Base-by-base conservation (phyloP, 352 stramenopile species). In the Saprolegnia parasitica region DNA sequence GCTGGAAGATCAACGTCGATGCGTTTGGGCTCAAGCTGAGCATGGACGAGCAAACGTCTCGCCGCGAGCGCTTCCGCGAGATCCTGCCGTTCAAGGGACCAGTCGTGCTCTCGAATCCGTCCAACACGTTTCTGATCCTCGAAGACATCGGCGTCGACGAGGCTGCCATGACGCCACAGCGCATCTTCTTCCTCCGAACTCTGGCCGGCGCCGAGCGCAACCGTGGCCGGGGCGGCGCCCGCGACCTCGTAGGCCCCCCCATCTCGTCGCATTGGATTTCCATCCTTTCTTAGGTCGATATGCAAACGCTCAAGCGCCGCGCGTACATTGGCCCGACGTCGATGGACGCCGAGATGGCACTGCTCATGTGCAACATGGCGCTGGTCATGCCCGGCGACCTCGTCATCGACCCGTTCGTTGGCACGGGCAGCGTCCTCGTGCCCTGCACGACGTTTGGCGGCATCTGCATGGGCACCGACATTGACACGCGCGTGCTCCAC, bases 371-470 rank as follows among this genome's bases (percentile, higher is more conserved):
- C 72, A 92, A 93, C 67, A 91, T 90, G 82, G 85, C 80, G 45
- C 73, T 93, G 21, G 81, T 90, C n/a, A 77, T 79, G 65, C 73
- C 73, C 5, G 76, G 81, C 32, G 85, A 91, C 39, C 72, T 97
- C 26, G 89, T 97, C 8, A 95, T 98, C 70, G 97, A 99, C 81
- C 96, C 96, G 21, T 99, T 99, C 76, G 95, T 98, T 5, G 97
- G 97, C 39, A 99, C 97, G 11, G 97, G 96, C 4, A 97, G 86
- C n/a, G 97, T 99, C 56, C 79, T 99, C 24, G 87, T 99, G 40
- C 90, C 95, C 6, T 97, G 91, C 56, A 91, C 90, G 62, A 87
- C 96, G 8, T 87, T 97, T 49, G 96, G 97, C 35, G 94, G 87
- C 1, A 83, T 97, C 71, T 98, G 91, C 74, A 87, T 98, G 42